Conservation (phyloP, 2,329 filamentous ascomycete species). For the Aspergillus sp. region DNA sequence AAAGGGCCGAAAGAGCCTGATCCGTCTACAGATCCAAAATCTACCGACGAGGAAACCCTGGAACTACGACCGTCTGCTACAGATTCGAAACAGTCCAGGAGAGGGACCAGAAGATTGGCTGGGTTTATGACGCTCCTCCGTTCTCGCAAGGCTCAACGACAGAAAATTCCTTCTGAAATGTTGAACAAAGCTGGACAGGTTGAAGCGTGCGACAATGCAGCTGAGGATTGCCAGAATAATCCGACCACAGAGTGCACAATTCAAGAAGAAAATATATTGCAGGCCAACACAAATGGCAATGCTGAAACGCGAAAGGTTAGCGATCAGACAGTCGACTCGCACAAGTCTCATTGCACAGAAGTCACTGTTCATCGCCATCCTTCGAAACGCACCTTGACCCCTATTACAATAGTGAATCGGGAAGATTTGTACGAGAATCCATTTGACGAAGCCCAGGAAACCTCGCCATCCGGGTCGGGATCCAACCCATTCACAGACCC, state of each 20-base stretch:
- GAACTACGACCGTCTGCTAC: neutral
- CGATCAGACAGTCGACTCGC: conserved; percentile 25
- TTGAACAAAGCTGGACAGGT: neutral
- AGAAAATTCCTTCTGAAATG: neutral
- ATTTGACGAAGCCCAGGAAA: conserved; percentile 10
- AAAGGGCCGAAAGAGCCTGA: neutral
- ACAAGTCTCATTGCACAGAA: conserved; percentile 26
- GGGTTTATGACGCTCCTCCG: conserved; percentile 14
- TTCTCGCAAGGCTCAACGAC: conserved; percentile 7
- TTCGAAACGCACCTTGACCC: conserved; percentile 21
- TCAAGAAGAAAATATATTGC: too few relatives aligned
- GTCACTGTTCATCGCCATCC: conserved; percentile 29
- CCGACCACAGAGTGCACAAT: neutral
- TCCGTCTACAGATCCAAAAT: neutral
- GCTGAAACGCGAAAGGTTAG: conserved; percentile 23
- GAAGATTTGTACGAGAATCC: conserved; percentile 8
- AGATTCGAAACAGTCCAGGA: conserved; percentile 4
- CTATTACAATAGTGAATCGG: conserved; percentile 14
- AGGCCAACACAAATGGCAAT: too few relatives aligned
- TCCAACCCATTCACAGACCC: conserved; percentile 9
- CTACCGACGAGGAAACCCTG: neutral
- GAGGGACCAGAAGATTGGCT: conserved; percentile 8
- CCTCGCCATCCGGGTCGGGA: conserved; percentile 5
- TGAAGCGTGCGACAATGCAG: neutral
- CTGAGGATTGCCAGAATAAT: neutral